Evolutionary conservation across 2,329 filamentous ascomycete species (phyloP).

Genomic region (Botrytis aclada): DNA sequence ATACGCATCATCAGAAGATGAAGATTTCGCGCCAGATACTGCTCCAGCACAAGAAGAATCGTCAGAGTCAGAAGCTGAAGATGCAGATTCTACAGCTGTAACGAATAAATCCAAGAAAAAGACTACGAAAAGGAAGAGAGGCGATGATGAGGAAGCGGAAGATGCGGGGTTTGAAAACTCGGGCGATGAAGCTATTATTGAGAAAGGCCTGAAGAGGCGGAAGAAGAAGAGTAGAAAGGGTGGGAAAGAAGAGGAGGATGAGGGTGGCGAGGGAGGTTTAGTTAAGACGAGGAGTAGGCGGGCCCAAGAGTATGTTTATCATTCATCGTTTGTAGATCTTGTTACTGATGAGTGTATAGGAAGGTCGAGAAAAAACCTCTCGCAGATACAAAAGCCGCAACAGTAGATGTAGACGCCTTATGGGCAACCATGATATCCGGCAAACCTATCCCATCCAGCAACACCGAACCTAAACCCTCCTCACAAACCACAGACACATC

Average conservation of each 20-base stretch:
- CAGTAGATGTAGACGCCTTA: constrained; percentile 67
- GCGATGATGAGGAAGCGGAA: constrained; percentile 38
- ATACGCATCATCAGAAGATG: constrained; percentile 70
- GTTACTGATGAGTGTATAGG: constrained; percentile 20
- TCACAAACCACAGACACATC: not conserved
- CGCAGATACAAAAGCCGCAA: constrained; percentile 43
- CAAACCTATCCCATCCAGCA: constrained; percentile 27
- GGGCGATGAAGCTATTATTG: constrained; percentile 69
- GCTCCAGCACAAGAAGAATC: constrained; percentile 45
- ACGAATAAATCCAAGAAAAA: constrained; percentile 19
- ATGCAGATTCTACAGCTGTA: constrained; percentile 36
- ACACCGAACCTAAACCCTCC: constrained; percentile 8
- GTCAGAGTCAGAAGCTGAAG: constrained; percentile 48
- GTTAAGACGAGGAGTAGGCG: constrained; percentile 72
- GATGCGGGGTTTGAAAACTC: constrained; percentile 62
- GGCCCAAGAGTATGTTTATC: constrained; percentile 55
- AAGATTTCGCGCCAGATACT: constrained; percentile 66
- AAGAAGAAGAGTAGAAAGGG: constrained; percentile 43
- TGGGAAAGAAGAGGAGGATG: constrained; percentile 53
- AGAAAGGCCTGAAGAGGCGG: constrained; percentile 54
- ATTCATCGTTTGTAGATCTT: not conserved
- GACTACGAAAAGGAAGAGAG: constrained; percentile 39
- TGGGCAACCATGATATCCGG: constrained; percentile 64
- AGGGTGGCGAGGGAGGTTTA: constrained; percentile 62
- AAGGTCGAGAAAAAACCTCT: constrained; percentile 34